A percentile compares a stretch with the other conserved stretches of the same genome.
phyloP scores from a whole-genome alignment of 768 basidiomycete species.

The Rhodotorula babjevae region DNA sequence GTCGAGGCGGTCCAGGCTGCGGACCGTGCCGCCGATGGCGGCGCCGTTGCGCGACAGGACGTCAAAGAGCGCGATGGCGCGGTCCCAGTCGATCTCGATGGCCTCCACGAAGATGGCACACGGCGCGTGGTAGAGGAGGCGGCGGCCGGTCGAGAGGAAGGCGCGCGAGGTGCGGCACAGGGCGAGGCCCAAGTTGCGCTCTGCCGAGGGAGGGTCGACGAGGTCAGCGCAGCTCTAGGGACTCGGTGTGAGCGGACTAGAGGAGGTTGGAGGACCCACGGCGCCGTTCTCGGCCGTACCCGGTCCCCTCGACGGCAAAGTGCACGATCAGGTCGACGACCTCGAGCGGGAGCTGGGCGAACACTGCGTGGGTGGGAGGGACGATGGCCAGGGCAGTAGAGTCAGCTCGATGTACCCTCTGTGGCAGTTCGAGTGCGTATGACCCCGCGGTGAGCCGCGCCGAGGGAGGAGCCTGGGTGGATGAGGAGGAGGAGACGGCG shows the following conservation, averaged over 20 bases:
- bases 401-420: no score
- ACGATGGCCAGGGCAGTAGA: background rate
- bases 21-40: background rate
- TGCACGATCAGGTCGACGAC: background rate
- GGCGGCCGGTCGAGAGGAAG: background rate
- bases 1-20: background rate
- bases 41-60: background rate
- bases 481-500: background rate
- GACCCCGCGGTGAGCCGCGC: no score
- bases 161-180: background rate
- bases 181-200: background rate
- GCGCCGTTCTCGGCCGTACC: no score
- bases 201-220: background rate
- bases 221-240: no score
- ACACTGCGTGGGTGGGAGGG: background rate
- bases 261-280: no score
- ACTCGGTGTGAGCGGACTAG: no score
- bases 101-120: no score
- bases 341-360: background rate
- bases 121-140: background rate
- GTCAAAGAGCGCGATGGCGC: background rate
- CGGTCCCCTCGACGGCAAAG: no score
- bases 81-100: background rate
- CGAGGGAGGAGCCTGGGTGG: no score
- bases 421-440: no score